These are phyloP conservation scores for Nicotiana paniculata DNA, from an alignment of 257 asterid genomes.

Conservation along the genomic window DNA sequence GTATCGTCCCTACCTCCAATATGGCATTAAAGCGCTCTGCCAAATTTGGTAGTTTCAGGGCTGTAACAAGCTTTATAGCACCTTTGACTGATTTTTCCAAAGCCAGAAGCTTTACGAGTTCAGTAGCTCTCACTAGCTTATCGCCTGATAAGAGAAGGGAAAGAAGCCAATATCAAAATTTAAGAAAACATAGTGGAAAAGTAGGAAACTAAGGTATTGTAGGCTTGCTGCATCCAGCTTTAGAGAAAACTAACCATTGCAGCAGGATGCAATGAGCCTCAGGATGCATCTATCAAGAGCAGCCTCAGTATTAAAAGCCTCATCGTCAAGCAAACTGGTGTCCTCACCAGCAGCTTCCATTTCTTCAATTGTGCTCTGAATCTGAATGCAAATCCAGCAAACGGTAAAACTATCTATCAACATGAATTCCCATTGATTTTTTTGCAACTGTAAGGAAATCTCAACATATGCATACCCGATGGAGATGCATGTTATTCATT, in stretches of 20 bases:
- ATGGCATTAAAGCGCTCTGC: conserved; percentile 89
- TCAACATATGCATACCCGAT: conserved; percentile 36
- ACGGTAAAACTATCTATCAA: background rate
- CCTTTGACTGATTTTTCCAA: conserved; percentile 79
- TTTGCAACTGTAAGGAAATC: background rate
- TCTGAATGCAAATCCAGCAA: conserved; percentile 29
- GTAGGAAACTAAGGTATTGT: background rate
- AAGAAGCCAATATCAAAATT: background rate
- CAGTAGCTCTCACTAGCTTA: conserved; percentile 90
- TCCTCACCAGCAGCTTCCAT: conserved; percentile 53
- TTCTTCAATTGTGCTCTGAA: conserved; percentile 69
- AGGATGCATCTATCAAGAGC: conserved; percentile 86
- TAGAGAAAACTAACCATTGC: conserved; percentile 50
- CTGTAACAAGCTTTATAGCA: conserved; percentile 92
- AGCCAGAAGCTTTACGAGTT: conserved; percentile 78
- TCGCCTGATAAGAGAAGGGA: conserved; percentile 48
- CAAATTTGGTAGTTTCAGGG: conserved; percentile 79
- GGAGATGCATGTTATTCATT: conserved; percentile 66
- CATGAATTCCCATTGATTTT: background rate
- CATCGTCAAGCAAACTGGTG: conserved; percentile 66
- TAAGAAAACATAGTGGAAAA: background rate
- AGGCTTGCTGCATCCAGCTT: background rate
- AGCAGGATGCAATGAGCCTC: conserved; percentile 92
- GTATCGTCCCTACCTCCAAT: conserved; percentile 47
- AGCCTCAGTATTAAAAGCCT: conserved; percentile 73